Conservation (phyloP, 1,139 yeast genomes). For the Taphrina sp. region DNA sequence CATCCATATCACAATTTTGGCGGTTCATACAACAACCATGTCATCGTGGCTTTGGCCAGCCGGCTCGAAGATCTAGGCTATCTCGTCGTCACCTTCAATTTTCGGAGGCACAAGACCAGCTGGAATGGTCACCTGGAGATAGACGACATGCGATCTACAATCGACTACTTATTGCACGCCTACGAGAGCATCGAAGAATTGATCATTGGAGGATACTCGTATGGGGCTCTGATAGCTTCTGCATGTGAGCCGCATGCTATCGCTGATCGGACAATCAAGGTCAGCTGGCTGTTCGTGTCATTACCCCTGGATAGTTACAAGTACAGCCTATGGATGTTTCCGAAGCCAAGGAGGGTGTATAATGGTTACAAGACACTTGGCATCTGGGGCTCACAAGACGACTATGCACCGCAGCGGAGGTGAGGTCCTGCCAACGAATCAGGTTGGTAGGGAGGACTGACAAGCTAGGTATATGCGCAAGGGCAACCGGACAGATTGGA, state of each 20-base stretch:
- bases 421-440: too few relatives aligned
- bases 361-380: conserved; percentile 3
- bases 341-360: conserved; percentile 23
- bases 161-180: conserved; percentile 24
- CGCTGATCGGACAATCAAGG: conserved; percentile 6
- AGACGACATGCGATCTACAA: conserved; percentile 11
- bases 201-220: conserved; percentile 27
- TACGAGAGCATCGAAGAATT: conserved; percentile 14
- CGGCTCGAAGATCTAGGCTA: conserved; percentile 11
- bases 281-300: conserved; percentile 13
- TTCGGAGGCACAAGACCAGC: conserved; percentile 19
- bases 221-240: conserved; percentile 30
- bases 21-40: conserved; percentile 26
- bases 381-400: conserved; percentile 25
- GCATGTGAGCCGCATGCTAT: conserved; percentile 29
- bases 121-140: conserved; percentile 25
- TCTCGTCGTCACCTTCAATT: conserved; percentile 30
- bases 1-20: conserved; percentile 20
- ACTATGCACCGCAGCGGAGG: conserved; percentile 5
- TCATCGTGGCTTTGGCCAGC: conserved; percentile 20
- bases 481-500: conserved; percentile 2
- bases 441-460: too few relatives aligned
- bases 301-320: conserved; percentile 20
- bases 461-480: neutral
- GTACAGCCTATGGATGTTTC: conserved; percentile 29